Conservation (phyloP, 192 early-diverging fungal genomes). For the Backusella tarrabulga region DNA sequence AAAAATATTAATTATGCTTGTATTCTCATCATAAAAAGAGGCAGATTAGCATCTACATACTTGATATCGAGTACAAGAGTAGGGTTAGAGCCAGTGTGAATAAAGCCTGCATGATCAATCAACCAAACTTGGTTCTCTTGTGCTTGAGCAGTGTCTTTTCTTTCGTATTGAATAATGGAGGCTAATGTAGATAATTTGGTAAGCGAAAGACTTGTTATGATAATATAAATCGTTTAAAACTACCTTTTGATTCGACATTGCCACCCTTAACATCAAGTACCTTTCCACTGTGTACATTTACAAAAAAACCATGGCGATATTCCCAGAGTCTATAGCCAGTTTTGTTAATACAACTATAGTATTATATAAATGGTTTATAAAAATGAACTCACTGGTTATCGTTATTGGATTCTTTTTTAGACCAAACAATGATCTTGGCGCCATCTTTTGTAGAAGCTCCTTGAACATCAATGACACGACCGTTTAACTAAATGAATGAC, state of each 20-base stretch:
- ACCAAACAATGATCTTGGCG: slow-evolving; percentile 22
- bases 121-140: slow-evolving; percentile 19
- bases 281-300: slow-evolving; percentile 25
- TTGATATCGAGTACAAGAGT: slow-evolving; percentile 22
- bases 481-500: slow-evolving; percentile 15
- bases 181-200: neutral
- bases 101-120: slow-evolving; percentile 18
- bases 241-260: slow-evolving; percentile 8
- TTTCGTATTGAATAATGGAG: slow-evolving; percentile 22
- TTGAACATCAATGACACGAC: slow-evolving; percentile 23
- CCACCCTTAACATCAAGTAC: slow-evolving; percentile 26
- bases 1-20: neutral
- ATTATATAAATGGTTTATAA: neutral
- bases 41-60: neutral
- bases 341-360: neutral
- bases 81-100: slow-evolving; percentile 18
- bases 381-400: slow-evolving; percentile 15
- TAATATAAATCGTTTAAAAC: neutral
- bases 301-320: slow-evolving; percentile 17
- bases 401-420: slow-evolving; percentile 5
- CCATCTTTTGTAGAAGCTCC: slow-evolving; percentile 20
- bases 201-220: neutral
- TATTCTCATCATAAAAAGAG: neutral
- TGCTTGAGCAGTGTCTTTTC: neutral
- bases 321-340: slow-evolving; percentile 15